Base-by-base conservation (phyloP, 108 stramenopile genomes). In the Nitzschia inconspicua region DNA sequence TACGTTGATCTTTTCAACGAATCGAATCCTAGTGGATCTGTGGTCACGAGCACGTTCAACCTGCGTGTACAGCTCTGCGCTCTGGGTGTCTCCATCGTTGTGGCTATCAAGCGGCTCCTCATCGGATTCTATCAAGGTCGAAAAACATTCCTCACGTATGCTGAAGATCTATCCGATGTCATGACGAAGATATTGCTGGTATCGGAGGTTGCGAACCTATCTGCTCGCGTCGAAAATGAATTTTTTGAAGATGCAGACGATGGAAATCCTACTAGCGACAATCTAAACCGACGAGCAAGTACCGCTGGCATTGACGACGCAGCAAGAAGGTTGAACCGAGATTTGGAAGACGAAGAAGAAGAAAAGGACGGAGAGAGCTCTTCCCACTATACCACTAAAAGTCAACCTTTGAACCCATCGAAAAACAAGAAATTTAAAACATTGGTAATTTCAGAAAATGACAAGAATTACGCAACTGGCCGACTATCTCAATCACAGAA, bases 101-200 rank as follows among this genome's bases (percentile, higher is more conserved):
- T 84, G 10, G 52, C 84, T 1, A 16, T 83, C 3, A 92, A 92
- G 53, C 66, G 90, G 49, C 56, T 86, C 25, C 60, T 68, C 57
- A 53, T 85, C 26, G 75, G 78, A 19, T 44, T 80, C 10, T 73
- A 73, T 20, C 68, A 81, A 16, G 84, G 84, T 31, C 58, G 65
- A 48, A 60, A 67, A 43, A 75, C 73, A 8, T 72, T 68, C 23
- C 44, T 49, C 31, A 63, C 73, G 44, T 84, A 80, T 46, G 74
- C 77, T 14, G 42, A 57, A 22, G 66, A 84, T 47, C 48, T 84
- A 24, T 72, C 70, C 49, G 63, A 54, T 26, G 23, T 84, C 16
- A 76, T 84, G 70, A 60, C 60, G 50, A 75, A 80, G 39, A 80
- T 80, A 73, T 57, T 84, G 10, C 46, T 84, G 25, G 68, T 84